Conservation (phyloP, 495 filamentous ascomycete species). For the Hypoxylon crocopeplum region DNA sequence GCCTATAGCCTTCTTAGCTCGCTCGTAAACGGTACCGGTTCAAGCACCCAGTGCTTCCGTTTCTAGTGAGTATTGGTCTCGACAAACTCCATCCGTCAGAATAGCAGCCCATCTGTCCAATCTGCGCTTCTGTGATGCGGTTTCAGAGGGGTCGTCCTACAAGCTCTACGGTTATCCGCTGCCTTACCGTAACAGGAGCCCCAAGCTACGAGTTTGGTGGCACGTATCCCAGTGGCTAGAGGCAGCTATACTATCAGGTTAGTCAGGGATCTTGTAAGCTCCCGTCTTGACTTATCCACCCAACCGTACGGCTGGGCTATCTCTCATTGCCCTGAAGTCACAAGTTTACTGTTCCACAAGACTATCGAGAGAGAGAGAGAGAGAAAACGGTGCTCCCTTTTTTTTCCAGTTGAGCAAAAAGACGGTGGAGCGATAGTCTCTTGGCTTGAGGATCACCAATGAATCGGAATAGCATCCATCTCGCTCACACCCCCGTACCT, state of each 20-base stretch:
- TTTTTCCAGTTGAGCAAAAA: conserved; percentile 15
- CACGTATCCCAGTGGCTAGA: conserved; percentile 35
- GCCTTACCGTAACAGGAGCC: conserved; percentile 31
- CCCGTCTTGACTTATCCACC: conserved; percentile 11
- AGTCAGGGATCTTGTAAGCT: conserved; percentile 31
- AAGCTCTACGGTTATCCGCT: conserved; percentile 21
- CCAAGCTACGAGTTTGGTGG: conserved; percentile 27
- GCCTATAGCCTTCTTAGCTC: conserved; percentile 12
- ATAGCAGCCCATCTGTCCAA: conserved; percentile 5
- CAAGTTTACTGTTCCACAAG: conserved; percentile 27
- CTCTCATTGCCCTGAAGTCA: conserved; percentile 8
- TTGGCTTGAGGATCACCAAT: conserved; percentile 43
- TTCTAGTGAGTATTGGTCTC: conserved; percentile 19
- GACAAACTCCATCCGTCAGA: conserved; percentile 26
- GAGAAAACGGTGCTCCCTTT: conserved; percentile 17
- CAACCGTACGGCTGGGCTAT: conserved; percentile 31
- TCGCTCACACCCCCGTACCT: conserved; percentile 35
- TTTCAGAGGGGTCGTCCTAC: not conserved
- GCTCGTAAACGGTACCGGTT: conserved; percentile 29
- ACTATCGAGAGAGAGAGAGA: conserved; percentile 6
- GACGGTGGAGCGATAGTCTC: conserved; percentile 35
- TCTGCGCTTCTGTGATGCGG: conserved; percentile 16
- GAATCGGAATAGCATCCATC: conserved; percentile 40
- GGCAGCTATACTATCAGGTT: conserved; percentile 18
- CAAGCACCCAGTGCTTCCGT: conserved; percentile 21